Base-by-base conservation (phyloP, 129 eudicot species). In the Apium graveolens region DNA sequence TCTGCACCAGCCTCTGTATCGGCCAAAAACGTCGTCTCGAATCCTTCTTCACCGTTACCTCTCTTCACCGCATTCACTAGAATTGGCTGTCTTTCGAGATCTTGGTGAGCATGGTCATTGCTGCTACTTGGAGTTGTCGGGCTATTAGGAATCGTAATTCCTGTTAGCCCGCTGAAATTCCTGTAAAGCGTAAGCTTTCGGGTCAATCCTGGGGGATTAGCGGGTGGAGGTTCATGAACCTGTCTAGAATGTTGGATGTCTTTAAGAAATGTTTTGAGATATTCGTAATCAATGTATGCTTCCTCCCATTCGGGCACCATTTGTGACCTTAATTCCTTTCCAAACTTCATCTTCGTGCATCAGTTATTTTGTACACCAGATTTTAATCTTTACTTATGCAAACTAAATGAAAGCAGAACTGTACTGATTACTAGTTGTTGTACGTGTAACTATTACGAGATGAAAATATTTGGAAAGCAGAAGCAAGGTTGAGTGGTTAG, bases 1-100 rank as follows among this genome's bases (percentile, higher is more conserved):
- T 90, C 89, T 11, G 90, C 88, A 2, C 90, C 91, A 5, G 84
- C 90, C 35, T 87, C 91, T 8, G 84, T 8, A 87, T 78, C 86
- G 76, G 65, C 82, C n/a, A 90, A 82, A 78, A 90, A 90, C 69
- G 75, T 74, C 0, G 95, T 90, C 42, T 69, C 83, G 41, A 80
- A 84, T 11, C 81, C 78, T 53, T 82, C 80, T 45, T 24, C 70
- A 44, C 80, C 83, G 62, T 87, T 69, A 10, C n/a, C 46, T 31
- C 63, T 57, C 44, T 62, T 29, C 38, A 72, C 74, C 1, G 80
- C 69, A 24, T 83, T 63, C 57, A 79, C 81, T 7, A 79, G 38
- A 11, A 76, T 76, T 34, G 76, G 51, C 7, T 75, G 80, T 29
- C 66, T 69, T 77, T 84, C 89, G 38, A 80, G 44, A 39, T 77